Evolutionary conservation across 768 basidiomycete genomes (phyloP).

Genomic region (Cystobasidium onofrii): DNA sequence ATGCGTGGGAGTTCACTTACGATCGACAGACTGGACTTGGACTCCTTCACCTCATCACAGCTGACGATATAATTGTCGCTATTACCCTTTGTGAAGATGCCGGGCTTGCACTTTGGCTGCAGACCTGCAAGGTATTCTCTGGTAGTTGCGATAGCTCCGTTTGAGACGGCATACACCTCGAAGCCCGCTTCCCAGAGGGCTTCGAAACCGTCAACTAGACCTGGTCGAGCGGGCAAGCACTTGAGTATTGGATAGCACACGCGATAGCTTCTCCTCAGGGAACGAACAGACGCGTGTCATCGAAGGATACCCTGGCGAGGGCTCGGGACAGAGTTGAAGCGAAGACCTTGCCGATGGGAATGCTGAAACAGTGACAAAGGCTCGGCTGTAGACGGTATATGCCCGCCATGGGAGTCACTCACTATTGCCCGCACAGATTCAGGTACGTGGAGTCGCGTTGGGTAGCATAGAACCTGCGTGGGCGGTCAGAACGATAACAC

Average conservation of each 20-base stretch:
- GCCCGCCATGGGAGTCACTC: neutral
- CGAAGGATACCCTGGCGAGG: constrained; percentile 29
- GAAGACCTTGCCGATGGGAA: constrained; percentile 27
- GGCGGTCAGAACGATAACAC: neutral
- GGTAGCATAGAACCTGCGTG: constrained; percentile 21
- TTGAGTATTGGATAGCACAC: neutral
- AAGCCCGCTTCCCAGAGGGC: constrained; percentile 24
- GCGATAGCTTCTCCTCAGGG: neutral
- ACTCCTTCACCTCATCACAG: constrained; percentile 32
- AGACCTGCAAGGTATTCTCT: neutral
- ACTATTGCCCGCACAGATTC: neutral
- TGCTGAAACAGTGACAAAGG: no score
- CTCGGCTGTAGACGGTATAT: no score
- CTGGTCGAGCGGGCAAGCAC: constrained; percentile 9
- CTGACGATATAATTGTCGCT: constrained; percentile 29
- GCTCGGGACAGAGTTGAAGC: constrained; percentile 21
- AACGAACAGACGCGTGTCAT: constrained; percentile 10
- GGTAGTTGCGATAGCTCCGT: constrained; percentile 29
- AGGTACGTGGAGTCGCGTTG: constrained; percentile 24
- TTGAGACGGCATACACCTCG: constrained; percentile 30
- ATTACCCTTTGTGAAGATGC: constrained; percentile 4
- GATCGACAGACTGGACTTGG: constrained; percentile 27
- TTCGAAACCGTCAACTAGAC: constrained; percentile 28
- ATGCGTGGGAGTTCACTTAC: neutral
- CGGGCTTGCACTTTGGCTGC: constrained; percentile 3